Base-by-base conservation (phyloP, 2,329 filamentous ascomycete species). In the Pyricularia grisea region DNA sequence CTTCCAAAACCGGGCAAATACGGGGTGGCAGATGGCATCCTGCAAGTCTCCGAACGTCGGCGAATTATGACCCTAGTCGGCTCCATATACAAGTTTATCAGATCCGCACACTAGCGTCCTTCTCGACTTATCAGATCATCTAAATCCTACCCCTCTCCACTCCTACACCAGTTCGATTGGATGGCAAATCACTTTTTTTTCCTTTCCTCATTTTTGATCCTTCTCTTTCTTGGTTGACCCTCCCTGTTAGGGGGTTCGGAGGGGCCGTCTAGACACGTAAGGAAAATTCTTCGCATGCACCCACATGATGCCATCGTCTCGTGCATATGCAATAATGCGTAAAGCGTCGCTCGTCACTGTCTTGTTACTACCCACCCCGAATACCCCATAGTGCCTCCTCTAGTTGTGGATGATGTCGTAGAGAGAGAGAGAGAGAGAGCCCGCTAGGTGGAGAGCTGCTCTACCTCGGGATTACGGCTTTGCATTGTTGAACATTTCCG, bases 41-140 rank as follows among this genome's bases (percentile, higher is more conserved):
- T 50, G 42, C 42, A 50, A 20, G 42, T 33, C 64, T 66, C 64
- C 64, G 30, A 36, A 3, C 23, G 28, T 66, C 64, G 64, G 64
- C 64, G 64, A 23, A 66, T 23, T 28, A n/a, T 11, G 28, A 65
- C 11, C 28, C 31, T 14, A 7, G 64, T 30, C 42, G 23, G 30
- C 10, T 12, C 27, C 60, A 58, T 25, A n/a, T n/a, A n/a, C 20
- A 72, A 72, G 73, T 70, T 75, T 76, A 76, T 75, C 74, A 73
- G 74, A 76, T 76, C 74, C 74, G 73, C 72, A 68, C 69, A 60
- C 27, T 30, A 60, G 70, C 68, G 72, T 74, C 71, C 71, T 63
- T 72, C 67, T 75, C 75, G 74, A 74, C 75, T 77, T 77, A 77
- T 77, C 76, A 73, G 76, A 77, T 77, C 76, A 50, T 50, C 20